phyloP scores from a whole-genome alignment of 2,329 filamentous ascomycete species.

The Diplodia scrobiculata region DNA sequence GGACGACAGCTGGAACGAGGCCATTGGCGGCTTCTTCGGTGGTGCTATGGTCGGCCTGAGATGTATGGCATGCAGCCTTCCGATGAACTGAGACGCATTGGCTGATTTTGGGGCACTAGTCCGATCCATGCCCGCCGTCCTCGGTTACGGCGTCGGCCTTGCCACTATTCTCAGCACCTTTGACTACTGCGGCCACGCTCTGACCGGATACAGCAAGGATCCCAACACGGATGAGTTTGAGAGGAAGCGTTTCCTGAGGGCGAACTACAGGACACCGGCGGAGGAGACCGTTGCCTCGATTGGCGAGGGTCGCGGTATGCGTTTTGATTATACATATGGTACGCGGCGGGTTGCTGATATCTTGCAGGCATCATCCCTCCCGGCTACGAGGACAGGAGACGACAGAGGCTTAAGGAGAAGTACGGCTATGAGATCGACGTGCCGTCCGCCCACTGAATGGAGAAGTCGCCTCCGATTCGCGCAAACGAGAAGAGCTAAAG shows the following conservation, averaged over 20 bases:
- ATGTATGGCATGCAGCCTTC: conserved; percentile 57
- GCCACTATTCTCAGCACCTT: conserved; percentile 64
- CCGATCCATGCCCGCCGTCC: conserved; percentile 67
- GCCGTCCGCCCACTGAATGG: conserved; percentile 22
- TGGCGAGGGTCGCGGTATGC: conserved; percentile 82
- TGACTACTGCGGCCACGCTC: conserved; percentile 66
- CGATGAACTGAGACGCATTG: background rate
- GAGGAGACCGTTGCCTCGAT: conserved; percentile 79
- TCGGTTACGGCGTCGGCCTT: conserved; percentile 67
- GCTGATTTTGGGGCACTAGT: conserved; percentile 44
- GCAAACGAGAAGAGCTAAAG: background rate
- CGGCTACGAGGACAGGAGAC: conserved; percentile 82
- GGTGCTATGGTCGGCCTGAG: conserved; percentile 72
- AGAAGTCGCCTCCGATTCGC: background rate
- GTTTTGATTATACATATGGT: background rate
- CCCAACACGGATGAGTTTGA: conserved; percentile 71
- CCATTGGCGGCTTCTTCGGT: conserved; percentile 73
- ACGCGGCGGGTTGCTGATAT: conserved; percentile 22
- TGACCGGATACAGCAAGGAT: conserved; percentile 59
- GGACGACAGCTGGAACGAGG: conserved; percentile 75
- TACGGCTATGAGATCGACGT: conserved; percentile 76
- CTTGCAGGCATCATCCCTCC: conserved; percentile 72
- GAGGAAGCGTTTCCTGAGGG: conserved; percentile 72
- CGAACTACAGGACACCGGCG: conserved; percentile 70
- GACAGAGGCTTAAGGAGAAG: conserved; percentile 77